Evolutionary conservation across 2,329 filamentous ascomycete species (phyloP).

Genomic region (Diaporthe sp.): DNA sequence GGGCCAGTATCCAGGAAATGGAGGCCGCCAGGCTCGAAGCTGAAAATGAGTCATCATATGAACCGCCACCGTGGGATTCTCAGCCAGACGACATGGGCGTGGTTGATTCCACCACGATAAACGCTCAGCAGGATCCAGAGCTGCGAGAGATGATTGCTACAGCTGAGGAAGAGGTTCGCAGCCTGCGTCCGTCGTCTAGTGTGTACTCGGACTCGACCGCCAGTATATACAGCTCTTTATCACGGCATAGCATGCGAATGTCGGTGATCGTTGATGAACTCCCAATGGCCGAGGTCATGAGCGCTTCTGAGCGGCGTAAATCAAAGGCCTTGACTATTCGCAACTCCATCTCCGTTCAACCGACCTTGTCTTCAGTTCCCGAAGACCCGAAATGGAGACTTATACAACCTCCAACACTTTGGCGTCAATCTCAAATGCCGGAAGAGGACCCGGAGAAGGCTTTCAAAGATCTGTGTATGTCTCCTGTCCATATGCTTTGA

Average conservation of each 20-base stretch:
- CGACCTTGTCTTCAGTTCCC: background rate
- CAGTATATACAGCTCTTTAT: conserved; percentile 9
- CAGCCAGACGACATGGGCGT: background rate
- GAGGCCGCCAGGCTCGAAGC: background rate
- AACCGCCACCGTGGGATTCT: background rate
- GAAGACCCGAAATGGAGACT: background rate
- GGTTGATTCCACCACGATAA: background rate
- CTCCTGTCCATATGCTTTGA: background rate
- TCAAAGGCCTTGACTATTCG: background rate
- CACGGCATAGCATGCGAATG: background rate
- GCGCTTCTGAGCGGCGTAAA: background rate
- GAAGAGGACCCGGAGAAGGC: conserved; percentile 64
- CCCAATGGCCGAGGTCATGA: background rate
- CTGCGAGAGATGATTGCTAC: conserved; percentile 2
- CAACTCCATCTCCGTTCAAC: background rate
- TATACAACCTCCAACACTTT: too few species aligned
- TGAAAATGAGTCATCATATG: background rate
- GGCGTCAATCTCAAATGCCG: conserved; percentile 58
- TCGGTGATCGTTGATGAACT: background rate
- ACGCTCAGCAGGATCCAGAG: background rate
- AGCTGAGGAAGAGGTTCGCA: background rate
- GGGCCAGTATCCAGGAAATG: background rate
- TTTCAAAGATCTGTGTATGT: conserved; percentile 70
- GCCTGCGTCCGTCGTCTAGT: background rate
- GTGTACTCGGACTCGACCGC: background rate